Percentiles rank a stretch among this genome's conserved stretches.
Conservation (phyloP, 441 rosid species). For the Corymbia calophylla region DNA sequence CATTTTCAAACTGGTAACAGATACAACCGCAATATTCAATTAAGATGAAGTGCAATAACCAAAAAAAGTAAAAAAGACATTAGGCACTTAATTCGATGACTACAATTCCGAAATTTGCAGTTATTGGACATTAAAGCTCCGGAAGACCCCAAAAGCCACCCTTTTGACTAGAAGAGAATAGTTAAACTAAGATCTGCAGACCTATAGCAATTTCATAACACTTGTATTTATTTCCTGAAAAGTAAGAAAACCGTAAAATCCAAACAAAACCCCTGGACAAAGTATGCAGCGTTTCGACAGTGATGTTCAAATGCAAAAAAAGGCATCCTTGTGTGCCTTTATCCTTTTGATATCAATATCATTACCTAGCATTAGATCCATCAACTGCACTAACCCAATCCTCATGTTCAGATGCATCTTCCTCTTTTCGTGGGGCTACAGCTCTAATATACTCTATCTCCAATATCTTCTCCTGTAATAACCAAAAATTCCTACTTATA, state of each 20-base stretch:
- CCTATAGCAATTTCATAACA: neutral
- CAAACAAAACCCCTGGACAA: neutral
- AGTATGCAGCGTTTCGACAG: neutral
- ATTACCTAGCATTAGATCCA: conserved; percentile 70
- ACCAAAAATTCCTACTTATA: neutral
- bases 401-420: conserved; percentile 79
- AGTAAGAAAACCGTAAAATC: neutral
- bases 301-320: neutral
- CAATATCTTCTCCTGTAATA: conserved; percentile 71
- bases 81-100: neutral
- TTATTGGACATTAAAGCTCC: neutral
- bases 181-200: neutral
- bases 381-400: conserved; percentile 98
- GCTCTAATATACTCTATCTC: conserved; percentile 94
- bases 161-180: neutral
- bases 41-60: neutral
- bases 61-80: neutral
- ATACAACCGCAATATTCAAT: neutral
- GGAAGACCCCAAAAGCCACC: neutral
- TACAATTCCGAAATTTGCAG: neutral
- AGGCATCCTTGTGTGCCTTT: neutral
- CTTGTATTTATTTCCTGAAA: neutral
- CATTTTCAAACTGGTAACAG: neutral
- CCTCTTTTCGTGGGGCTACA: conserved; percentile 80
- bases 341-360: neutral